Evolutionary conservation across 2,329 filamentous ascomycete species (phyloP).

Genomic region (Didymella keratinophila): DNA sequence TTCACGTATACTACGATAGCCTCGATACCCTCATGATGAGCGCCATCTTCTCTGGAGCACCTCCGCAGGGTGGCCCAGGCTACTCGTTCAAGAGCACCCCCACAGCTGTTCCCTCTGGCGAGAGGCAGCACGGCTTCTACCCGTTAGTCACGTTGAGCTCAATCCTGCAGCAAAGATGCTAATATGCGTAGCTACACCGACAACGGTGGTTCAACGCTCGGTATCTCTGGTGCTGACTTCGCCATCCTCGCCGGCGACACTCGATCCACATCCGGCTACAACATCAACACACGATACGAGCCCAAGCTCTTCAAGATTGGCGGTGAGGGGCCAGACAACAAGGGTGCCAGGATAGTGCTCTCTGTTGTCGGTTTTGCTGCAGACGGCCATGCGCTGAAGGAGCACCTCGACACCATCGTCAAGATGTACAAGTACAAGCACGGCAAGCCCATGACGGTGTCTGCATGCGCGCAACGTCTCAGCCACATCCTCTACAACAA

Average conservation of each 20-base stretch:
- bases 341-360: slow-evolving; percentile 84
- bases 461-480: slow-evolving; percentile 92
- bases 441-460: slow-evolving; percentile 93
- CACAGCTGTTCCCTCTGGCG: slow-evolving; percentile 56
- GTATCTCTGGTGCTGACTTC: slow-evolving; percentile 93
- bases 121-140: slow-evolving; percentile 83
- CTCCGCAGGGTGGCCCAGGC: slow-evolving; percentile 62
- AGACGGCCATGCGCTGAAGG: slow-evolving; percentile 91
- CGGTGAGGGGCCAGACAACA: slow-evolving; percentile 83
- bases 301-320: slow-evolving; percentile 99
- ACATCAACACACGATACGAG: slow-evolving; percentile 95
- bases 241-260: slow-evolving; percentile 97
- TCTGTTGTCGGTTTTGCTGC: slow-evolving; percentile 96
- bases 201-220: slow-evolving; percentile 95
- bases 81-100: slow-evolving; percentile 67
- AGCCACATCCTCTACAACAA: slow-evolving; percentile 97
- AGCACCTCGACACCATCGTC: slow-evolving; percentile 91
- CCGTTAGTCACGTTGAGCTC: slow-evolving; percentile 68
- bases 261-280: slow-evolving; percentile 90
- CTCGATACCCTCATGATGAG: slow-evolving; percentile 56
- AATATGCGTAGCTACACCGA: slow-evolving; percentile 79
- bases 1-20: slow-evolving; percentile 3
- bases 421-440: slow-evolving; percentile 99
- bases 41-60: slow-evolving; percentile 60
- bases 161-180: slow-evolving; percentile 19